Percentiles rank a stretch among this genome's conserved stretches.
phyloP scores from a whole-genome alignment of 495 filamentous ascomycete genomes.

The Aspergillus heteromorphus region DNA sequence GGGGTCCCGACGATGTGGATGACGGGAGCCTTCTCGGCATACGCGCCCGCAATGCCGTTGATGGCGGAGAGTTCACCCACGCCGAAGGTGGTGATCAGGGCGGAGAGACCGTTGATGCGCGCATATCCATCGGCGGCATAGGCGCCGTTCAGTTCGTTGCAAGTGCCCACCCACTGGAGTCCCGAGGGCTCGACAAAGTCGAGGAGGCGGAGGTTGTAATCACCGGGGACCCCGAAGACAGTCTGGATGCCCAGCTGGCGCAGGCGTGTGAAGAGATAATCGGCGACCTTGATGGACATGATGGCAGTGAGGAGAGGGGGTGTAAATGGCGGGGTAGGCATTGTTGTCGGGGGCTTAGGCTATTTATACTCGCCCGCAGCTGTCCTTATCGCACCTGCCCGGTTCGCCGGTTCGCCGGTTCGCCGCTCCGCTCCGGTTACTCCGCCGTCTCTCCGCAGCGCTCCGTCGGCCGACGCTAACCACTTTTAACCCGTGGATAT shows the following conservation, averaged over 20 bases:
- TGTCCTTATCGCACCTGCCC: not conserved
- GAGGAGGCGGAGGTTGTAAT: slow-evolving; percentile 66
- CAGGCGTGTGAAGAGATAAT: slow-evolving; percentile 67
- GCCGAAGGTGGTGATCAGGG: slow-evolving; percentile 74
- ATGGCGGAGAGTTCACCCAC: slow-evolving; percentile 74
- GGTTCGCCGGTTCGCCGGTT: too few species aligned
- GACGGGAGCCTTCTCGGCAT: slow-evolving; percentile 69
- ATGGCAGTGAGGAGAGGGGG: too few species aligned
- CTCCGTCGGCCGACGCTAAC: too few species aligned
- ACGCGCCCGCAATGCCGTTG: slow-evolving; percentile 68
- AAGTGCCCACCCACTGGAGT: slow-evolving; percentile 72
- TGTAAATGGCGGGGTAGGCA: too few species aligned
- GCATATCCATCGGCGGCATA: slow-evolving; percentile 82
- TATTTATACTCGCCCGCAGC: too few species aligned
- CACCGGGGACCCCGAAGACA: slow-evolving; percentile 66
- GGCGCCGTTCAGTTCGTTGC: slow-evolving; percentile 78
- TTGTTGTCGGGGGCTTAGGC: too few species aligned
- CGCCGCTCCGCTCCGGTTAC: too few species aligned
- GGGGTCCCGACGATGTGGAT: slow-evolving; percentile 73
- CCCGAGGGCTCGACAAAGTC: slow-evolving; percentile 60
- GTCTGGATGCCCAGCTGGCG: slow-evolving; percentile 63
- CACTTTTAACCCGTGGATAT: too few species aligned
- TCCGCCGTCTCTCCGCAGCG: too few species aligned
- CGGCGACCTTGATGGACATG: slow-evolving; percentile 28
- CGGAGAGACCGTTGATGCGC: slow-evolving; percentile 64